phyloP scores from a whole-genome alignment of 345 rosid genomes.

The Salix suchowensis region DNA sequence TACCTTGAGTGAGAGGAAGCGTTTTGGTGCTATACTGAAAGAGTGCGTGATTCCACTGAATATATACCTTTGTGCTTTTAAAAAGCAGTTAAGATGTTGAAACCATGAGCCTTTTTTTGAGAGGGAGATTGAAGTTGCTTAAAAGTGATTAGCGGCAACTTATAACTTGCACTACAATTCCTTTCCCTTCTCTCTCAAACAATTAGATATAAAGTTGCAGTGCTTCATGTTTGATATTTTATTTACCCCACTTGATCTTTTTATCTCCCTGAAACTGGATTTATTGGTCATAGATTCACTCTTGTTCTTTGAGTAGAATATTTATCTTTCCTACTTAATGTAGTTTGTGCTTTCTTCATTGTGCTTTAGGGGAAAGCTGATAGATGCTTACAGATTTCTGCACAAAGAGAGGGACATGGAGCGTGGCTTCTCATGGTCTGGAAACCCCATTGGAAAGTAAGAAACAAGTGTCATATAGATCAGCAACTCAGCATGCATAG shows the following conservation, averaged over 20 bases:
- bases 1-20: conserved; percentile 85
- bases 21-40: conserved; percentile 65
- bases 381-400: conserved; percentile 77
- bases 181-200: background rate
- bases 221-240: background rate
- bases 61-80: background rate
- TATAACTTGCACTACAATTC: background rate
- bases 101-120: background rate
- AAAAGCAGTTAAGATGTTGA: background rate
- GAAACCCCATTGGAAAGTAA: conserved; percentile 89
- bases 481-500: background rate
- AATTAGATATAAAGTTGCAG: background rate
- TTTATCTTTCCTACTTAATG: background rate
- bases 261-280: background rate
- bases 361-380: conserved; percentile 68
- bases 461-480: conserved; percentile 7
- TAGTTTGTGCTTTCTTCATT: conserved; percentile 7
- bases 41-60: conserved; percentile 44
- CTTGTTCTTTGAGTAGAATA: background rate
- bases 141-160: background rate
- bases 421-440: conserved; percentile 92
- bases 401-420: conserved; percentile 89
- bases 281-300: background rate
- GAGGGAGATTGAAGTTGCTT: background rate
- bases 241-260: background rate